Evolutionary conservation across 2,329 filamentous ascomycete genomes (phyloP).

Genomic region (Calcarisporium arbuscula): DNA sequence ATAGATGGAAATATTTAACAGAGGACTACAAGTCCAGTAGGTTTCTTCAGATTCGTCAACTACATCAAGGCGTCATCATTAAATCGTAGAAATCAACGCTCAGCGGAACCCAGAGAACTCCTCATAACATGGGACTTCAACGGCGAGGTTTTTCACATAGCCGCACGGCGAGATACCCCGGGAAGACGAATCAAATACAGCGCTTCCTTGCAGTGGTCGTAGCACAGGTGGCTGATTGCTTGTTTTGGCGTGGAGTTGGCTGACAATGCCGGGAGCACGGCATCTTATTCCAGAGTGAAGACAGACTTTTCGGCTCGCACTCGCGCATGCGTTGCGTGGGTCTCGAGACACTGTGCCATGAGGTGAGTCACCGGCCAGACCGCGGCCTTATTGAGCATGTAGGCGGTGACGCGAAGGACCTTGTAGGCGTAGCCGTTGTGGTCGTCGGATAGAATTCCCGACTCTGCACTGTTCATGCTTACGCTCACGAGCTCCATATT

Average conservation of each 20-base stretch:
- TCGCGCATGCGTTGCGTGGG: constrained; percentile 46
- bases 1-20: too few species aligned
- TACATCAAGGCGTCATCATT: too few species aligned
- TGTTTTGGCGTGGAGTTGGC: too few species aligned
- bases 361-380: constrained; percentile 72
- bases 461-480: constrained; percentile 45
- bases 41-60: too few species aligned
- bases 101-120: too few species aligned
- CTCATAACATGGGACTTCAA: too few species aligned
- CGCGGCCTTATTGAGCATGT: constrained; percentile 80
- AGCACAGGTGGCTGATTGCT: too few species aligned
- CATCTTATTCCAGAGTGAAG: constrained; percentile 28
- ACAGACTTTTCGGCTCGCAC: constrained; percentile 47
- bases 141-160: too few species aligned
- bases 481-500: constrained; percentile 44
- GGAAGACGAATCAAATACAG: too few species aligned
- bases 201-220: constrained; percentile 15
- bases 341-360: constrained; percentile 50
- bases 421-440: constrained; percentile 76
- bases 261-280: background rate
- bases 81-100: too few species aligned
- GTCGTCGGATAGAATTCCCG: constrained; percentile 48
- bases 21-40: too few species aligned
- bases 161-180: too few species aligned
- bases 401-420: constrained; percentile 75